phyloP scores from a whole-genome alignment of 2,329 filamentous ascomycete species.

The Alternaria infectoria region DNA sequence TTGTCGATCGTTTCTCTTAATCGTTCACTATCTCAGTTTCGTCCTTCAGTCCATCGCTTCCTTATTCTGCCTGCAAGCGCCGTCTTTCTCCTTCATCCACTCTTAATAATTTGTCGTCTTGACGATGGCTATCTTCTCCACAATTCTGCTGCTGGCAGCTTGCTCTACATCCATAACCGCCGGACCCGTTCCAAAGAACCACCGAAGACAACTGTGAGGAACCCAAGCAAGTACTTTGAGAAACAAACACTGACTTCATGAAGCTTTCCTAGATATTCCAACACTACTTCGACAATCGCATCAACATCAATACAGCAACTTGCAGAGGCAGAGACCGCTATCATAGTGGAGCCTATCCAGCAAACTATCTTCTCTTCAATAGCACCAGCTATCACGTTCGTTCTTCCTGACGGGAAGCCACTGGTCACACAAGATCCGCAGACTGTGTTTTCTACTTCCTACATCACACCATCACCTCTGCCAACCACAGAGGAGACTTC shows the following conservation, averaged over 20 bases:
- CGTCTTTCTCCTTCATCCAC: constrained; percentile 15
- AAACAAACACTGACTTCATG: constrained; percentile 13
- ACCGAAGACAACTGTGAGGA: constrained; percentile 38
- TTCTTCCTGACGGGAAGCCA: constrained; percentile 39
- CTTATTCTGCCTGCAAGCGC: constrained; percentile 5
- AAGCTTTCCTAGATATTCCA: constrained; percentile 37
- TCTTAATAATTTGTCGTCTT: constrained; percentile 26
- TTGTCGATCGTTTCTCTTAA: constrained; percentile 46
- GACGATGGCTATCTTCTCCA: constrained; percentile 33
- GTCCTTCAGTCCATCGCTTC: constrained; percentile 22
- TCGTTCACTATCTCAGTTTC: constrained; percentile 27
- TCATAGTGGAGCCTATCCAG: constrained; percentile 43
- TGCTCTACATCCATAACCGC: constrained; percentile 34
- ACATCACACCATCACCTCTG: constrained; percentile 31
- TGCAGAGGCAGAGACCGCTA: constrained; percentile 40
- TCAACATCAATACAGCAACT: constrained; percentile 10
- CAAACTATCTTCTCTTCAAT: constrained; percentile 35
- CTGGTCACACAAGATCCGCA: constrained; percentile 36
- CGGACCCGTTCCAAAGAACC: constrained; percentile 41
- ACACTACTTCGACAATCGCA: constrained; percentile 19
- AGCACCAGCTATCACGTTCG: constrained; percentile 41
- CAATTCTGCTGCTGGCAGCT: constrained; percentile 48
- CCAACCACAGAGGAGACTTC: constrained; percentile 19
- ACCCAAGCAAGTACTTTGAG: background rate
- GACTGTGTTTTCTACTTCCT: constrained; percentile 40